These are phyloP conservation scores for Rhynchosporium graminicola DNA, from an alignment of 2,329 filamentous ascomycete genomes.

Conservation along the genomic window DNA sequence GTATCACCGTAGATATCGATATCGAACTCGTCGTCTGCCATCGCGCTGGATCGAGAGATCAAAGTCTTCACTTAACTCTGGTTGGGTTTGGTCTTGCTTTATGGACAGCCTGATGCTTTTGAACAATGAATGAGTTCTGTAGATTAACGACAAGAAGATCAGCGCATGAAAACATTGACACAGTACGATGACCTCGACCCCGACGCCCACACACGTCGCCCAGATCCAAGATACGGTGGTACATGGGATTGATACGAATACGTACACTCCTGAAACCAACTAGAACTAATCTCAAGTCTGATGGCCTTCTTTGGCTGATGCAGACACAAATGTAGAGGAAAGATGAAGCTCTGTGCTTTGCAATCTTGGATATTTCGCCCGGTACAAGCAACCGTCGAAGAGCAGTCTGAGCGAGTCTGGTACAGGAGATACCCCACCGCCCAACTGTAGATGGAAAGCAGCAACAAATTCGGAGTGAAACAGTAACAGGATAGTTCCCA, in stretches of 20 bases:
- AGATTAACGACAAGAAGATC: slow-evolving; percentile 35
- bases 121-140: slow-evolving; percentile 38
- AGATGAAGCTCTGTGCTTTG: slow-evolving; percentile 68
- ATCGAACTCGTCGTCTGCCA: slow-evolving; percentile 72
- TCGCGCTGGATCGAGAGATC: slow-evolving; percentile 39
- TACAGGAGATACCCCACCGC: slow-evolving; percentile 16
- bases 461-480: slow-evolving; percentile 33
- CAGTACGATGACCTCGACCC: slow-evolving; percentile 21
- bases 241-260: slow-evolving; percentile 43
- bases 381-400: slow-evolving; percentile 35
- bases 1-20: slow-evolving; percentile 72
- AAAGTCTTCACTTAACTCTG: slow-evolving; percentile 22
- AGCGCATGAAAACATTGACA: slow-evolving; percentile 38
- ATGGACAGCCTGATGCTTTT: slow-evolving; percentile 33
- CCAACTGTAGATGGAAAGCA: slow-evolving; percentile 28
- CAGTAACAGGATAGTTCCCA: slow-evolving; percentile 27
- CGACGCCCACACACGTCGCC: slow-evolving; percentile 26
- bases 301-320: slow-evolving; percentile 40
- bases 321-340: slow-evolving; percentile 45
- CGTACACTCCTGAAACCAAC: slow-evolving; percentile 42
- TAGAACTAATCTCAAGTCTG: slow-evolving; percentile 40
- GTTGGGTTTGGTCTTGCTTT: slow-evolving; percentile 36
- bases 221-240: slow-evolving; percentile 39
- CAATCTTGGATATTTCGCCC: slow-evolving; percentile 43
- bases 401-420: slow-evolving; percentile 26